Evolutionary conservation across 2,329 filamentous ascomycete genomes (phyloP), one percentile per base, ranked within the genome.

Genomic region (Colletotrichum orchidophilum): DNA sequence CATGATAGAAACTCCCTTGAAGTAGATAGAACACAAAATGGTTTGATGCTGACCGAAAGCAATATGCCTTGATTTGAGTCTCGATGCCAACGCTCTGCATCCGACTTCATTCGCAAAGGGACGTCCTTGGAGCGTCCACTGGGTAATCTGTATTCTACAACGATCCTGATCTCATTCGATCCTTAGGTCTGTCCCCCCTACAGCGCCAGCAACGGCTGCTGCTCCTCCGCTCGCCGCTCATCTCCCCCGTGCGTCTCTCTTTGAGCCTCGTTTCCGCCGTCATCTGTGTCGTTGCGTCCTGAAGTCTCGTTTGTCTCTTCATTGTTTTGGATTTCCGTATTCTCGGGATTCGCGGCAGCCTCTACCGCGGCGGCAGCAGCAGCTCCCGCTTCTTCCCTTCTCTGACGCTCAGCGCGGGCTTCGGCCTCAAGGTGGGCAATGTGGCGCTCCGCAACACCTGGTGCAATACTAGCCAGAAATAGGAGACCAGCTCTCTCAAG

Each of bases 401-500:
- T 80, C 71, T 83, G 79, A 50, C 81, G 77, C 74, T 86, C 86
- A 2, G 79, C 82, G 60, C 84, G 81, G 49, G 84, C 85, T 66
- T 87, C 85, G 4, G 85, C 87, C 74, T 90, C 87, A 2, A 90
- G 78, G 54, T 87, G 84, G 27, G 86, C 87, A 71, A 92, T 91
- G 72, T 92, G 90, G 59, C 89, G 83, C 79, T 92, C 90, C 1
- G 90, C 90, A 27, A 92, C 86, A 11, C 90, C 90, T 1, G 90
- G 90, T 1, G 90, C 88, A 71, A 92, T 86, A 76, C 90, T 92
- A 24, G 90, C 90, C 26, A 92, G 81, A 75, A 92, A 92, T 27
- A 92, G 81, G 18, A 92, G 84, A 0, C 87, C 84, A 21, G 89
- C 87, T 73, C 90, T 86, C 79, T 92, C 90, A 7, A 89, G 75